These are phyloP conservation scores for Spencermartinsiella europaea DNA, from an alignment of 805 yeast genomes.

Conservation along the genomic window DNA sequence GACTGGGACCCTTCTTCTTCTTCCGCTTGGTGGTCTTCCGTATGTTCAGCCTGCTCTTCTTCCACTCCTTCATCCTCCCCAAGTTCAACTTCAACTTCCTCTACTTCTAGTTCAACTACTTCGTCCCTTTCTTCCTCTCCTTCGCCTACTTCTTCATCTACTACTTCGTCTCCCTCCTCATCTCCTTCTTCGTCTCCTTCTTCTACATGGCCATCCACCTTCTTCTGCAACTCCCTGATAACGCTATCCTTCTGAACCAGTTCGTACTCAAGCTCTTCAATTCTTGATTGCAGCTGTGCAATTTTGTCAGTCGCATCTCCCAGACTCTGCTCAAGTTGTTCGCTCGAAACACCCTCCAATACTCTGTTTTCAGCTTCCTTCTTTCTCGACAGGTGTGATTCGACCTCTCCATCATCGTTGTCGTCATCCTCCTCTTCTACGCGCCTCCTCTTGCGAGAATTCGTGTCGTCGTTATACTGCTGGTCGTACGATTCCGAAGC, in stretches of 20 bases:
- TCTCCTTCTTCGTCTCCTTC: too few species aligned
- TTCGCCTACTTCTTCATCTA: slow-evolving; percentile 3
- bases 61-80: slow-evolving; percentile 4
- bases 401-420: background rate
- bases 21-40: background rate
- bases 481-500: slow-evolving; percentile 20
- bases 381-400: background rate
- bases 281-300: slow-evolving; percentile 1
- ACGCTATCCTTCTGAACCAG: slow-evolving; percentile 5
- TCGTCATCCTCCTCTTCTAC: slow-evolving; percentile 8
- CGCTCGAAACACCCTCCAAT: background rate
- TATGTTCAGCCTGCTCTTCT: slow-evolving; percentile 2
- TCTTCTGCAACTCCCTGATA: background rate
- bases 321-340: slow-evolving; percentile 1
- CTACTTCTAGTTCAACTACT: slow-evolving; percentile 7
- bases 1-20: background rate
- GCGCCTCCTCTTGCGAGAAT: slow-evolving; percentile 8
- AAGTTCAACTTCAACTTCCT: slow-evolving; percentile 4
- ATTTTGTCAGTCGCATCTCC: slow-evolving; percentile 4
- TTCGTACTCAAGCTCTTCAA: slow-evolving; percentile 7
- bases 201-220: slow-evolving; percentile 1
- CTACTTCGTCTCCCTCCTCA: slow-evolving; percentile 2
- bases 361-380: slow-evolving; percentile 1
- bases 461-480: slow-evolving; percentile 12
- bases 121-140: slow-evolving; percentile 5